These are phyloP conservation scores for Penicillium griseofulvum DNA, from an alignment of 2,329 filamentous ascomycete genomes.

Conservation along the genomic window DNA sequence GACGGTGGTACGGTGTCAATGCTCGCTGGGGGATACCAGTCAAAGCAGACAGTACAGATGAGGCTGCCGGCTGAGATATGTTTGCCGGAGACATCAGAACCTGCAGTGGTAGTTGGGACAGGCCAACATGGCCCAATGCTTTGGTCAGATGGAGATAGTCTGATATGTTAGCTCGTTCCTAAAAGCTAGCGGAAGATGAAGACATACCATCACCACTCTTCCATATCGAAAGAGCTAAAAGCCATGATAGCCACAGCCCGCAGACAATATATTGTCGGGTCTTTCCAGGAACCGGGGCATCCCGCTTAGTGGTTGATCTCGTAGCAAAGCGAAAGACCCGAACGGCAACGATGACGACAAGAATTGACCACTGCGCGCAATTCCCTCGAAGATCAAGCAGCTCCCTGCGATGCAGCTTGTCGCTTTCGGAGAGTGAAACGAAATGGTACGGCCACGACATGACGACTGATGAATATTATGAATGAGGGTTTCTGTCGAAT, in stretches of 20 bases:
- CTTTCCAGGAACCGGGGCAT: slow-evolving; percentile 45
- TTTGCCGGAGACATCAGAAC: slow-evolving; percentile 52
- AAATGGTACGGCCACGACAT: slow-evolving; percentile 53
- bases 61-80: slow-evolving; percentile 44
- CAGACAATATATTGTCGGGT: slow-evolving; percentile 50
- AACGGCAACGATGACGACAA: slow-evolving; percentile 46
- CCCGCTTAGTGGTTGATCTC: slow-evolving; percentile 41
- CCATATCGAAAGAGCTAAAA: slow-evolving; percentile 50
- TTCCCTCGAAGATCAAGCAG: slow-evolving; percentile 55
- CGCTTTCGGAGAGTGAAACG: slow-evolving; percentile 48
- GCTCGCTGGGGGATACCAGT: slow-evolving; percentile 55
- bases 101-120: slow-evolving; percentile 60
- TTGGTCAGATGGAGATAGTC: slow-evolving; percentile 65
- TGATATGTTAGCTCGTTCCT: slow-evolving; percentile 26
- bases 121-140: slow-evolving; percentile 57
- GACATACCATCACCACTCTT: slow-evolving; percentile 55
- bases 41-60: slow-evolving; percentile 52
- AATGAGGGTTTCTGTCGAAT: neutral
- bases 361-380: slow-evolving; percentile 55
- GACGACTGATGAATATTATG: neutral
- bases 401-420: slow-evolving; percentile 51
- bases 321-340: slow-evolving; percentile 27
- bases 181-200: neutral
- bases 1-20: slow-evolving; percentile 57
- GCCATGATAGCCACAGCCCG: slow-evolving; percentile 52